Evolutionary conservation across 495 filamentous ascomycete species (phyloP), one percentile per base, ranked within the genome.

Genomic region (Sordaria brevicollis): DNA sequence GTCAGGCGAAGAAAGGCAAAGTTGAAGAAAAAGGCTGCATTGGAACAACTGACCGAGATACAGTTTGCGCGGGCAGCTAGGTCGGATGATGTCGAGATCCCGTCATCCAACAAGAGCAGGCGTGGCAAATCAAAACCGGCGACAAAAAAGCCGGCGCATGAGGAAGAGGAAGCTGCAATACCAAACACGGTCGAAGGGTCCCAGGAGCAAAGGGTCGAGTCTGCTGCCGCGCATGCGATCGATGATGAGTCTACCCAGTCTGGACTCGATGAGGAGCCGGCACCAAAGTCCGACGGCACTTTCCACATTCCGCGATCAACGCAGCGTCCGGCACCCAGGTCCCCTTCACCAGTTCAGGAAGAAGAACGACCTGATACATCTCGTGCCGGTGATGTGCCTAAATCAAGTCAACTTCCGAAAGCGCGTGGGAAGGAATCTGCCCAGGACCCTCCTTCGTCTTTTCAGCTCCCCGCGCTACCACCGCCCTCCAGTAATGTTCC

Each of bases 371-470:
- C 11, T 62, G 67, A 71, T 17, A 57, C 57, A 4, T 70, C 71
- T 8, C 71, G 72, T 31, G 75, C 54, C 17, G 81, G 79, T 7
- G 79, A 74, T 1, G 80, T 81, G 10, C 82, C 81, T 3, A 81
- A 81, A 67, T 82, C 81, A 5, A 83, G 80, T 49, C 82, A n/a
- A n/a, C 80, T 33, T 62, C 75, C 43, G 35, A 75, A 10, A 49
- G 8, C 6, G 25, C 11, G 15, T 8, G 49, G 15, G 13, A 25
- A 17, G 11, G 13, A 62, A 17, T 6, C 49, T 2, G 49, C 21
- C 11, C 49, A 31, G 2, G 25, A 62, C 29, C 25, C 25, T 17
- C 49, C 49, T 8, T 57, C 49, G 25, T 62, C 49, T 17, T 62
- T 29, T 62, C 49, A 17, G 33, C 49, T 62, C 49, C 49, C 49